phyloP scores from a whole-genome alignment of 768 basidiomycete species.

The Tylopilus sp. region DNA sequence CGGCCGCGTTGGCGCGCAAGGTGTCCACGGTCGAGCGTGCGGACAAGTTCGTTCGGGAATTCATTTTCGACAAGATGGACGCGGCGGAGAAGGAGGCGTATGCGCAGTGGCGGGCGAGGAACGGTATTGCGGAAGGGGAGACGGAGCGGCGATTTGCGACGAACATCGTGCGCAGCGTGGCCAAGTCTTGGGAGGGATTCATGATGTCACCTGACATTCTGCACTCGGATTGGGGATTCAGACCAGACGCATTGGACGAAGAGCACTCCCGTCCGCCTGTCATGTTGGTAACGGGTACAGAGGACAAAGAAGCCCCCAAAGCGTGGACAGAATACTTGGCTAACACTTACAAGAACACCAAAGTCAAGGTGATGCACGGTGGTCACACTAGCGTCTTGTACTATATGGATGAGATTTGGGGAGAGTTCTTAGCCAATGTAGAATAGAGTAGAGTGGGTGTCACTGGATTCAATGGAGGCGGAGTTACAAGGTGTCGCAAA shows the following conservation, averaged over 20 bases:
- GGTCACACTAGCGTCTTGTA: slow-evolving; percentile 49
- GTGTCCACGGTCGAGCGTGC: slow-evolving; percentile 39
- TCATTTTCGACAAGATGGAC: slow-evolving; percentile 41
- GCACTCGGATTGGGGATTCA: slow-evolving; percentile 52
- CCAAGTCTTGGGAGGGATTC: slow-evolving; percentile 51
- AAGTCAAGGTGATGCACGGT: slow-evolving; percentile 40
- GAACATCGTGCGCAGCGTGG: slow-evolving; percentile 45
- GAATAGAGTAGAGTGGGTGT: slow-evolving; percentile 9
- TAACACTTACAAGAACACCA: slow-evolving; percentile 42
- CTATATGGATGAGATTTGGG: slow-evolving; percentile 46
- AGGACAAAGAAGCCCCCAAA: slow-evolving; percentile 40
- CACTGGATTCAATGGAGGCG: background rate
- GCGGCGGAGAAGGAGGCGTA: slow-evolving; percentile 31
- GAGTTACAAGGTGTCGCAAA: slow-evolving; percentile 17
- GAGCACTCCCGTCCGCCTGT: slow-evolving; percentile 44
- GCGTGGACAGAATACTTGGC: slow-evolving; percentile 49
- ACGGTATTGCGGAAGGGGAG: slow-evolving; percentile 41
- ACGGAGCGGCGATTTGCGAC: slow-evolving; percentile 39
- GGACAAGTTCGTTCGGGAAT: slow-evolving; percentile 37
- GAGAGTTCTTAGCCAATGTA: slow-evolving; percentile 23
- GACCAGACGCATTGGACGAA: slow-evolving; percentile 40
- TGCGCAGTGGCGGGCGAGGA: slow-evolving; percentile 39
- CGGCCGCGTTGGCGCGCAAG: slow-evolving; percentile 31
- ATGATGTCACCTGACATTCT: slow-evolving; percentile 38
- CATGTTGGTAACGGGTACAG: slow-evolving; percentile 40